Evolutionary conservation across 2,329 filamentous ascomycete genomes (phyloP).

Genomic region (Talaromyces amestolkiae): DNA sequence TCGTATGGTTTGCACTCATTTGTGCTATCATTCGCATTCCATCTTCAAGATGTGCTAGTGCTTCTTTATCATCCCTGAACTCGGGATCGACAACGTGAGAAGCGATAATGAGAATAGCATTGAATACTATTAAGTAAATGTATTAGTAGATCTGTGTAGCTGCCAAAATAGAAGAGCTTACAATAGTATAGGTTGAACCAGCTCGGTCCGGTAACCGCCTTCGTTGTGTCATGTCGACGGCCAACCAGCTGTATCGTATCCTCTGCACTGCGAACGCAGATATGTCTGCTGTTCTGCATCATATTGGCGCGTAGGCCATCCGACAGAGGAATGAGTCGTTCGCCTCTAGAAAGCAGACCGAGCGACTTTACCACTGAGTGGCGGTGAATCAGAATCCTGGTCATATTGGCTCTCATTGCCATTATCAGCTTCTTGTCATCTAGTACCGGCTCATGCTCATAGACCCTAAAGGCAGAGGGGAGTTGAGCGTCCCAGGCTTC

Average conservation of each 20-base stretch:
- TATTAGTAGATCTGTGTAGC: not conserved
- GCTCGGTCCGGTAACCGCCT: constrained; percentile 16
- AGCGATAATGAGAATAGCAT: constrained; percentile 20
- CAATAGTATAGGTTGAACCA: constrained; percentile 21
- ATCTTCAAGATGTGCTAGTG: constrained; percentile 18
- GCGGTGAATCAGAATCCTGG: constrained; percentile 17
- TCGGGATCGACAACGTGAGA: constrained; percentile 19
- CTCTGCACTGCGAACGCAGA: constrained; percentile 19
- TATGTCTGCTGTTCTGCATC: constrained; percentile 20
- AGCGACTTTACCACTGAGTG: constrained; percentile 17
- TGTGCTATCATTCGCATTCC: constrained; percentile 20
- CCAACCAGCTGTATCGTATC: constrained; percentile 19
- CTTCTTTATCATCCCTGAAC: constrained; percentile 18
- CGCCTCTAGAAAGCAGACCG: constrained; percentile 13
- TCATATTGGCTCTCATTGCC: constrained; percentile 19
- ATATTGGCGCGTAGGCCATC: constrained; percentile 20
- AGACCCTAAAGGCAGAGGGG: constrained; percentile 11
- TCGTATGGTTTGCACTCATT: constrained; percentile 19
- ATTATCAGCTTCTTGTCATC: constrained; percentile 17
- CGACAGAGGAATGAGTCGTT: not conserved
- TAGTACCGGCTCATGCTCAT: constrained; percentile 8
- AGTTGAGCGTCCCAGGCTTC: constrained; percentile 17
- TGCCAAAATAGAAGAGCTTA: not conserved
- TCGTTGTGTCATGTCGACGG: constrained; percentile 18
- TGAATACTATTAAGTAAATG: constrained; percentile 12